Evolutionary conservation across 805 yeast genomes (phyloP).

Genomic region (Wickerhamiella azymoides): DNA sequence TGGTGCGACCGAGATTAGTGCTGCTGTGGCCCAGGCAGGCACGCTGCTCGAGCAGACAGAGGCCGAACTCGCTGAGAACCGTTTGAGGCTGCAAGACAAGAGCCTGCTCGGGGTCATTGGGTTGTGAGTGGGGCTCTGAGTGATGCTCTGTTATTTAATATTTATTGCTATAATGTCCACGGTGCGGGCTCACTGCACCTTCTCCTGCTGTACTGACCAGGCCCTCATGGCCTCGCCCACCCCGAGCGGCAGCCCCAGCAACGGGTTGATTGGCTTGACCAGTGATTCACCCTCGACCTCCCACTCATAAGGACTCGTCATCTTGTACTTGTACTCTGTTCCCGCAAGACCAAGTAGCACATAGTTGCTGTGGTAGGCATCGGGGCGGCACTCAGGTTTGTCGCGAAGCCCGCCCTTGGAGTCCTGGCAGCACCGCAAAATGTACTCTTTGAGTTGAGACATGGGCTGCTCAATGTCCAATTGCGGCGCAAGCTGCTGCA

Average conservation of each 20-base stretch:
- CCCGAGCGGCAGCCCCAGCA: conserved; percentile 43
- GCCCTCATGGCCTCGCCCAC: conserved; percentile 26
- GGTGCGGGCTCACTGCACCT: too few relatives aligned
- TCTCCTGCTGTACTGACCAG: too few relatives aligned
- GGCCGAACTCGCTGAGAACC: neutral
- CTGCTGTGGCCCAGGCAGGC: neutral
- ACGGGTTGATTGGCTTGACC: conserved; percentile 34
- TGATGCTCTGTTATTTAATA: neutral
- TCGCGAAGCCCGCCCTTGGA: conserved; percentile 67
- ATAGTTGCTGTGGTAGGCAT: conserved; percentile 85
- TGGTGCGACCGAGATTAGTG: neutral
- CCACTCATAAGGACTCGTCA: conserved; percentile 24
- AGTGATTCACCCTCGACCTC: neutral
- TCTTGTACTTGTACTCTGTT: conserved; percentile 33
- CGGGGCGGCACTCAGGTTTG: conserved; percentile 71
- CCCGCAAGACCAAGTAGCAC: conserved; percentile 60
- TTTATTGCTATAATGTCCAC: too few relatives aligned
- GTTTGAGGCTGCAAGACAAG: neutral
- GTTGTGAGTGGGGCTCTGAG: too few relatives aligned
- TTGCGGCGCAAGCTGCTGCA: conserved; percentile 37
- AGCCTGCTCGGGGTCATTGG: too few relatives aligned
- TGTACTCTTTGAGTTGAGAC: conserved; percentile 45
- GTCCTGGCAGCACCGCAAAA: conserved; percentile 63
- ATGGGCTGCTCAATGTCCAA: conserved; percentile 32
- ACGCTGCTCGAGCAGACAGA: neutral